These are phyloP conservation scores for Blastocystis hominis DNA, from an alignment of 352 stramenopile genomes.

Conservation along the genomic window DNA sequence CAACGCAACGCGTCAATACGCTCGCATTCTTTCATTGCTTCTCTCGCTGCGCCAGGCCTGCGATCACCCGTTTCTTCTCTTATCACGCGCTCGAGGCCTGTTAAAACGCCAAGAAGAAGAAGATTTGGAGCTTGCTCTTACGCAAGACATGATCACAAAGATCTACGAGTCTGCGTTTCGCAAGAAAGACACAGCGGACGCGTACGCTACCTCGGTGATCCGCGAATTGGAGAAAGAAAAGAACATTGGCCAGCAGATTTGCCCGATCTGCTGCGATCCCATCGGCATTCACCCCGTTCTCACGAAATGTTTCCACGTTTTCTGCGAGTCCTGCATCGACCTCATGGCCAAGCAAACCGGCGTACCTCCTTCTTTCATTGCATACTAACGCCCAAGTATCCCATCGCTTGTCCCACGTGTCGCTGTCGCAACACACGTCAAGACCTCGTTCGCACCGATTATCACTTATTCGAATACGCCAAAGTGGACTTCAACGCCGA, in stretches of 20 bases:
- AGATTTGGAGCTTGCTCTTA: constrained; percentile 51
- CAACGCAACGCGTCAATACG: constrained; percentile 70
- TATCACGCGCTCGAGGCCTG: constrained; percentile 64
- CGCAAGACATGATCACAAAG: background rate
- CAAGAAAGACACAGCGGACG: background rate
- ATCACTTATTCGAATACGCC: background rate
- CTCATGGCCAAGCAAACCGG: constrained; percentile 62
- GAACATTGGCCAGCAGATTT: background rate
- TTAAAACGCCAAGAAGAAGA: constrained; percentile 64
- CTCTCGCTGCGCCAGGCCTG: constrained; percentile 76
- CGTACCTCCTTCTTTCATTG: constrained; percentile 17
- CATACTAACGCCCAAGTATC: background rate
- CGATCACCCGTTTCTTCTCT: constrained; percentile 74
- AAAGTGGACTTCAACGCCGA: constrained; percentile 22
- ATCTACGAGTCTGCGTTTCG: constrained; percentile 36
- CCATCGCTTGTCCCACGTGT: constrained; percentile 57
- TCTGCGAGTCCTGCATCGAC: constrained; percentile 72
- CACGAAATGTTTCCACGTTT: constrained; percentile 73
- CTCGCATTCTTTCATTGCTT: constrained; percentile 76
- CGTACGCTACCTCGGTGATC: background rate
- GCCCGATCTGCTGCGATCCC: background rate
- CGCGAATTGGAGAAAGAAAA: background rate
- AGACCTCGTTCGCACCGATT: constrained; percentile 48
- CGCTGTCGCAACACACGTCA: constrained; percentile 10
- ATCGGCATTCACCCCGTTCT: constrained; percentile 65